Evolutionary conservation across 441 rosid species (phyloP).

Genomic region (Jatropha multifida): DNA sequence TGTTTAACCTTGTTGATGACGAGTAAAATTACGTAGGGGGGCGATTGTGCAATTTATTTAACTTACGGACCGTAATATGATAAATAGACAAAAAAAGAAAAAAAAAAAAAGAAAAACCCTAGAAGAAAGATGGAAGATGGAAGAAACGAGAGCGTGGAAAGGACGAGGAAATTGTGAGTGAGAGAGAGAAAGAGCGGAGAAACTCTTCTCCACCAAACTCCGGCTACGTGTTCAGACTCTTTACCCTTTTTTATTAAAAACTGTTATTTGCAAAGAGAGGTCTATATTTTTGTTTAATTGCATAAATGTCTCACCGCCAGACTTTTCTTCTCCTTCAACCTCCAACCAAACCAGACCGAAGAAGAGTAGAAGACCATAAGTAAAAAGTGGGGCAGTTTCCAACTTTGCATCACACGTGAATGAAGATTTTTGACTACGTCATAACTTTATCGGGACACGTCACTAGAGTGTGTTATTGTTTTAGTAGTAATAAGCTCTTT

Average conservation of each 20-base stretch:
- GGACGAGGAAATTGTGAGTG: conserved; percentile 21
- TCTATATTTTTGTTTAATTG: neutral
- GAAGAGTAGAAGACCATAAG: neutral
- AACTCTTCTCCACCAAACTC: conserved; percentile 26
- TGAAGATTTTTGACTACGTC: neutral
- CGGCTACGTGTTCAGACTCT: neutral
- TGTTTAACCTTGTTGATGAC: neutral
- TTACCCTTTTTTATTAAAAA: neutral
- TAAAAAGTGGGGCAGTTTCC: neutral
- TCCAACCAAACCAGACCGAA: neutral
- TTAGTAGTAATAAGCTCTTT: too few relatives aligned
- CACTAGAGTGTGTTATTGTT: neutral
- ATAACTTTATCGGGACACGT: neutral
- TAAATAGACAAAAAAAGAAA: neutral
- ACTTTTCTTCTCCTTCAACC: neutral
- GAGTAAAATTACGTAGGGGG: neutral
- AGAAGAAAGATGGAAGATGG: neutral
- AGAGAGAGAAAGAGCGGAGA: neutral
- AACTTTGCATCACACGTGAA: neutral
- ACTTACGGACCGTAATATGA: neutral
- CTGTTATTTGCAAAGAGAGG: conserved; percentile 12
- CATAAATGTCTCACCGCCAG: neutral
- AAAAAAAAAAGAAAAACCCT: conserved; percentile 2
- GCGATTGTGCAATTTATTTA: neutral
- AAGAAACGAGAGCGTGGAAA: neutral